These are phyloP conservation scores for Fomitopsis serialis DNA, from an alignment of 768 basidiomycete species.

Conservation along the genomic window DNA sequence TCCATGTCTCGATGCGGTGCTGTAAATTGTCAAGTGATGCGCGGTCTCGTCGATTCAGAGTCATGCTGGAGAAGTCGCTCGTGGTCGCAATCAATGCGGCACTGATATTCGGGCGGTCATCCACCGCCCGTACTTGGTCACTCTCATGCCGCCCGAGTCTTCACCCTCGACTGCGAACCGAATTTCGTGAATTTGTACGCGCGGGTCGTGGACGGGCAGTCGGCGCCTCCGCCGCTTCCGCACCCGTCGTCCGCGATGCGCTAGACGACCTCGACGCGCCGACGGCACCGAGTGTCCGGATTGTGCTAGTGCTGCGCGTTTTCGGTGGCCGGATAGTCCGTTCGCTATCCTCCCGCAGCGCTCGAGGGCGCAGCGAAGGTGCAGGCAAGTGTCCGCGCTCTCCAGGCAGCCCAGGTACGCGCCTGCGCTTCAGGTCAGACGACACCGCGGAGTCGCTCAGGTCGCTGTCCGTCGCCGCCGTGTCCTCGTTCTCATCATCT, in stretches of 20 bases:
- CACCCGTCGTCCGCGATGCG: too few species aligned
- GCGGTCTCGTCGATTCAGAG: too few species aligned
- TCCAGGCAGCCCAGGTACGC: constrained; percentile 1
- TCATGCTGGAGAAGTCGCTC: too few species aligned
- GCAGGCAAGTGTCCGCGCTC: background rate
- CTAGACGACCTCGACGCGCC: too few species aligned
- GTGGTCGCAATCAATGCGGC: too few species aligned
- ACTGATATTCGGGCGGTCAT: too few species aligned
- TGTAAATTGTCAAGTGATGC: too few species aligned
- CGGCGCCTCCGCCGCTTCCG: too few species aligned
- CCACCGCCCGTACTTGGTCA: too few species aligned
- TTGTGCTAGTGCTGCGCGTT: background rate
- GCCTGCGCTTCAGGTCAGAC: background rate
- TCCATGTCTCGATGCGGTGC: background rate
- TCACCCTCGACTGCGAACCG: background rate
- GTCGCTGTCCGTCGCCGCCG: background rate
- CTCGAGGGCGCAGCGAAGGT: background rate
- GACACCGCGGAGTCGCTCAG: background rate
- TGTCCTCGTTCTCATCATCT: background rate
- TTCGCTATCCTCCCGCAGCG: background rate
- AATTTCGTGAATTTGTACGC: background rate
- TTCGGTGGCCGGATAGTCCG: background rate
- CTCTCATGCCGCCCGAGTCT: background rate
- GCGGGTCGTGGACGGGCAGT: background rate
- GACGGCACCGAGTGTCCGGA: background rate